Evolutionary conservation across 441 rosid species (phyloP).

Genomic region (Cnidoscolus chayamansa): DNA sequence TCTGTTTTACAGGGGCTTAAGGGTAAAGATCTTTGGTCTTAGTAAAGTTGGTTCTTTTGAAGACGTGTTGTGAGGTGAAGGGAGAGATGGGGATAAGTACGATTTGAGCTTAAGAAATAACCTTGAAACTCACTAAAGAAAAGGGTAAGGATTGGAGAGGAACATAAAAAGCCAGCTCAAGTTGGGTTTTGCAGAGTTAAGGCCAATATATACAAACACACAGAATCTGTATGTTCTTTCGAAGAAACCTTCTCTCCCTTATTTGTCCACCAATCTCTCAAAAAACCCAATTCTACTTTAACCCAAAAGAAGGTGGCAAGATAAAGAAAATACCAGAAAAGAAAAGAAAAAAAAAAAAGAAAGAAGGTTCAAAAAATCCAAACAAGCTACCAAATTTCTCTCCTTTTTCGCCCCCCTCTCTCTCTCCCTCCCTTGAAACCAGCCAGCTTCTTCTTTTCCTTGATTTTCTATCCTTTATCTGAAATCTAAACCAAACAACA

Average conservation of each 20-base stretch:
- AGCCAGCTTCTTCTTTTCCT: not conserved
- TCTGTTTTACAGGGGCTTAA: constrained; percentile 16
- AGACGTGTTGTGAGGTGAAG: constrained; percentile 12
- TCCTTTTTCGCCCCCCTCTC: not conserved
- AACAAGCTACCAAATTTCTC: not conserved
- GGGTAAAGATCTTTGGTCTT: constrained; percentile 27
- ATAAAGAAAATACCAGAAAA: constrained; percentile 13
- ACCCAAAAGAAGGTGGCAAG: not conserved
- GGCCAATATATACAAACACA: constrained; percentile 2
- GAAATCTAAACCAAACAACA: not conserved
- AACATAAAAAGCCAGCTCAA: constrained; percentile 12
- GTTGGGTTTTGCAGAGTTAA: constrained; percentile 13
- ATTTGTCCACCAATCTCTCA: not conserved
- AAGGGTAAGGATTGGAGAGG: not conserved
- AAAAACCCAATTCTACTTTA: constrained; percentile 9
- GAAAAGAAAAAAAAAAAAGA: not conserved
- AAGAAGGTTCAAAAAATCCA: not conserved
- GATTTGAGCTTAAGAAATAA: constrained; percentile 19
- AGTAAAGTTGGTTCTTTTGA: constrained; percentile 34
- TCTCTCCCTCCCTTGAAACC: not conserved
- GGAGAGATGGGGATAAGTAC: constrained; percentile 10
- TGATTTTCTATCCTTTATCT: not conserved
- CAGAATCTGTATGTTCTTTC: not conserved
- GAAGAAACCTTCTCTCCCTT: not conserved
- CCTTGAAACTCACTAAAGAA: constrained; percentile 13